These are phyloP conservation scores for Mycena venus DNA, from an alignment of 768 basidiomycete species.

Conservation along the genomic window DNA sequence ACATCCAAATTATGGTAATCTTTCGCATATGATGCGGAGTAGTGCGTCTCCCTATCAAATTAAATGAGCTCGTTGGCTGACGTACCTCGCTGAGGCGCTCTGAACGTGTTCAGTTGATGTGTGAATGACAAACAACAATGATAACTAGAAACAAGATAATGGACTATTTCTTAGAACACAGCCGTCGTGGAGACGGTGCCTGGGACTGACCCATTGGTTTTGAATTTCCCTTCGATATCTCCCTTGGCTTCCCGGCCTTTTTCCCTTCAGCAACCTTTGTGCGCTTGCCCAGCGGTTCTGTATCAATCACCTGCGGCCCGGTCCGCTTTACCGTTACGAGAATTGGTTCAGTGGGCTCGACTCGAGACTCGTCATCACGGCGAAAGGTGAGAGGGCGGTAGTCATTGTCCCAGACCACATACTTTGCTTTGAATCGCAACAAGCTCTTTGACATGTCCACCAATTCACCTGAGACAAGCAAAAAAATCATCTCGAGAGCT, in stretches of 20 bases:
- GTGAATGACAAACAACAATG: no score
- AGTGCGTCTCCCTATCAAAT: no score
- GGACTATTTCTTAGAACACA: background rate
- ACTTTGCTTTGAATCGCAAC: background rate
- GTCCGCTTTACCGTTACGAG: background rate
- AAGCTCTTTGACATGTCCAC: background rate
- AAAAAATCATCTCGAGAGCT: background rate
- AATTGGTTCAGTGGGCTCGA: background rate
- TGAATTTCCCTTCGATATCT: background rate
- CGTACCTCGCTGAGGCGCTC: no score
- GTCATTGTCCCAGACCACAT: background rate
- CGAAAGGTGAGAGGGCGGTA: background rate
- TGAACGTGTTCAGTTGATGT: no score
- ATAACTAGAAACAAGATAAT: no score
- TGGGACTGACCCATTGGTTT: background rate
- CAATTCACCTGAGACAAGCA: no score
- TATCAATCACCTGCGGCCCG: background rate
- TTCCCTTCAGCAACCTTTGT: background rate
- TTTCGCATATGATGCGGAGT: no score
- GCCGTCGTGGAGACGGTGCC: background rate
- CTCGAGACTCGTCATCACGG: no score
- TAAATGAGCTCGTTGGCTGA: no score
- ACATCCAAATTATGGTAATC: no score
- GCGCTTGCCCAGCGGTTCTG: background rate
- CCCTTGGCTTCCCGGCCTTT: no score